A percentile compares a stretch with the other conserved stretches of the same genome.
These are phyloP conservation scores for Fereydounia khargensis DNA, from an alignment of 1,284 basidiomycete species.

Conservation along the genomic window DNA sequence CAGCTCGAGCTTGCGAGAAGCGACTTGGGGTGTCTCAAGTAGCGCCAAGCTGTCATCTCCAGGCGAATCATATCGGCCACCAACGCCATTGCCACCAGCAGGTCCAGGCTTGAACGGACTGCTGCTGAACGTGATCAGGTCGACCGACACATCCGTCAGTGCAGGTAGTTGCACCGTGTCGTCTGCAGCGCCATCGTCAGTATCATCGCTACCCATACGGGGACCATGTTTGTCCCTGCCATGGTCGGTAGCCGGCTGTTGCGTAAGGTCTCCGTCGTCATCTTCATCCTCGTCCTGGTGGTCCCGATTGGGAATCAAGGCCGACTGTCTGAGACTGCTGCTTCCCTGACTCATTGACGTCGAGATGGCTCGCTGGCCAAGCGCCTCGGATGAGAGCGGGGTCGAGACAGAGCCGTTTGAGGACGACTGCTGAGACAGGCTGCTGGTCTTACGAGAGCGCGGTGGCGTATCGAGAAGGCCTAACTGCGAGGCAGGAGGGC, in stretches of 20 bases:
- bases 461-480: slow-evolving; percentile 1
- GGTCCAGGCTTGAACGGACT: slow-evolving; percentile 29
- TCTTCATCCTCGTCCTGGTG: slow-evolving; percentile 5
- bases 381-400: slow-evolving; percentile 9
- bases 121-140: slow-evolving; percentile 38
- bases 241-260: too few relatives aligned
- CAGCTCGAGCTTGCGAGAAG: slow-evolving; percentile 2
- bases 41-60: background rate
- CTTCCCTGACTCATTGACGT: slow-evolving; percentile 2
- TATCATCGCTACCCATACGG: background rate
- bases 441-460: slow-evolving; percentile 5
- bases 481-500: slow-evolving; percentile 9
- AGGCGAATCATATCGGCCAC: too few relatives aligned
- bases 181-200: too few relatives aligned
- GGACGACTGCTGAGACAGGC: slow-evolving; percentile 2
- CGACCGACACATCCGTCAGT: slow-evolving; percentile 35
- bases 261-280: slow-evolving; percentile 17
- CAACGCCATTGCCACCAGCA: too few relatives aligned
- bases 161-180: slow-evolving; percentile 36
- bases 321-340: background rate
- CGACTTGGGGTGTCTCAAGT: slow-evolving; percentile 2
- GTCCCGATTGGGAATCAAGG: too few relatives aligned
- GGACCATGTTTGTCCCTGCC: too few relatives aligned
- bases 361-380: slow-evolving; percentile 18
- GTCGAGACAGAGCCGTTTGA: slow-evolving; percentile 6